These are phyloP conservation scores for Fagus crenata DNA, from an alignment of 306 rosid genomes.

Conservation along the genomic window DNA sequence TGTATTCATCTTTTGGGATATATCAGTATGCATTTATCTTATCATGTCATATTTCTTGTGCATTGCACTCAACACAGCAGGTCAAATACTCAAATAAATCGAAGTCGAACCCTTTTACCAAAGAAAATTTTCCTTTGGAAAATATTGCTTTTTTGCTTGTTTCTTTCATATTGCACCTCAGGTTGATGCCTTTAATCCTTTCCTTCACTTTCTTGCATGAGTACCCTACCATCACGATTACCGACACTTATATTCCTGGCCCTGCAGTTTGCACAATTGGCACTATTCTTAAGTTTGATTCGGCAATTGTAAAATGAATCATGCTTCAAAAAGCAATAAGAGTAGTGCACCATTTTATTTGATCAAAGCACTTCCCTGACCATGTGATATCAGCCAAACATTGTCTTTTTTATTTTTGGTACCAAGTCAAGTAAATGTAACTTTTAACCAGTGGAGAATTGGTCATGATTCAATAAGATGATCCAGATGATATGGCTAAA, in stretches of 20 bases:
- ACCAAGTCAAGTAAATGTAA: background rate
- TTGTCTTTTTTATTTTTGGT: background rate
- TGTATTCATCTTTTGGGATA: background rate
- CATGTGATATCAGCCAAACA: too few species aligned
- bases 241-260: background rate
- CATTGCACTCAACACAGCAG: background rate
- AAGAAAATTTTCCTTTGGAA: background rate
- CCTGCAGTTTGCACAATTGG: background rate
- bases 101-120: background rate
- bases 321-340: background rate
- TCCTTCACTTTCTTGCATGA: background rate
- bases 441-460: background rate
- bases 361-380: too few species aligned
- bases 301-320: background rate
- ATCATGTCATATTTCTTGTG: background rate
- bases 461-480: slow-evolving; percentile 7
- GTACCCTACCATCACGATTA: background rate
- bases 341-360: background rate
- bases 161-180: background rate
- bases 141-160: background rate
- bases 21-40: background rate
- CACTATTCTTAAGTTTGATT: background rate
- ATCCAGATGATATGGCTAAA: slow-evolving; percentile 14
- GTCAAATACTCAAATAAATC: background rate
- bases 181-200: background rate